Evolutionary conservation across 163 green algal genomes (phyloP).

Genomic region (Prototheca wickerhamii): DNA sequence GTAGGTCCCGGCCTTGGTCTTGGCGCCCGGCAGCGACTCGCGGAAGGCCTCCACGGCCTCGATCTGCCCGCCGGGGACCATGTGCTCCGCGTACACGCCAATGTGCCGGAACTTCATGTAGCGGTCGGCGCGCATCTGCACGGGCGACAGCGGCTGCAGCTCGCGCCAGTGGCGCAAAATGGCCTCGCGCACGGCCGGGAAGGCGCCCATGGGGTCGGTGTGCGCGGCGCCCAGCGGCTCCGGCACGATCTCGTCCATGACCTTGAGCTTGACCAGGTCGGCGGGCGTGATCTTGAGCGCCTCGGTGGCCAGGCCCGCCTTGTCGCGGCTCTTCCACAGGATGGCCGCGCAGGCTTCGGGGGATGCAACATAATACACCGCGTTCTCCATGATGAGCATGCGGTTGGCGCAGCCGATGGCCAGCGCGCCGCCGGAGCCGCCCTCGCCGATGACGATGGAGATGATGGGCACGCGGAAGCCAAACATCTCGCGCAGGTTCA

Average conservation of each 20-base stretch:
- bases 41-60: slow-evolving; percentile 2
- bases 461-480: slow-evolving; percentile 88
- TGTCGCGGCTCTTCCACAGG: slow-evolving; percentile 80
- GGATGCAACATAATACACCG: slow-evolving; percentile 90
- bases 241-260: slow-evolving; percentile 86
- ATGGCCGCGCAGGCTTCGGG: slow-evolving; percentile 93
- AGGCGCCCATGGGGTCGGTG: slow-evolving; percentile 68
- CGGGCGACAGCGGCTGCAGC: slow-evolving; percentile 56
- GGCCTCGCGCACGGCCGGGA: slow-evolving; percentile 78
- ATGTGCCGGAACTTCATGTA: slow-evolving; percentile 90
- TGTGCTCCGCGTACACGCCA: slow-evolving; percentile 73
- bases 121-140: slow-evolving; percentile 78
- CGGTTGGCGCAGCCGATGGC: slow-evolving; percentile 90
- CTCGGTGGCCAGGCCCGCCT: slow-evolving; percentile 68
- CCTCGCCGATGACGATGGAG: slow-evolving; percentile 89
- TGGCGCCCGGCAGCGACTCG: slow-evolving; percentile 44
- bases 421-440: slow-evolving; percentile 86
- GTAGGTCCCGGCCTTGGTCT: slow-evolving; percentile 70
- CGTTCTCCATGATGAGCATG: slow-evolving; percentile 79
- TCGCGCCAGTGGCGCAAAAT: slow-evolving; percentile 60
- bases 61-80: slow-evolving; percentile 61
- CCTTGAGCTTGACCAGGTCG: slow-evolving; percentile 72
- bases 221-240: slow-evolving; percentile 88
- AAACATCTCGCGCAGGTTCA: slow-evolving; percentile 97
- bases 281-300: slow-evolving; percentile 81